Percentiles rank a stretch among this genome's conserved stretches.
phyloP scores from a whole-genome alignment of 2,329 filamentous ascomycete genomes.

The Colletotrichum cereale region DNA sequence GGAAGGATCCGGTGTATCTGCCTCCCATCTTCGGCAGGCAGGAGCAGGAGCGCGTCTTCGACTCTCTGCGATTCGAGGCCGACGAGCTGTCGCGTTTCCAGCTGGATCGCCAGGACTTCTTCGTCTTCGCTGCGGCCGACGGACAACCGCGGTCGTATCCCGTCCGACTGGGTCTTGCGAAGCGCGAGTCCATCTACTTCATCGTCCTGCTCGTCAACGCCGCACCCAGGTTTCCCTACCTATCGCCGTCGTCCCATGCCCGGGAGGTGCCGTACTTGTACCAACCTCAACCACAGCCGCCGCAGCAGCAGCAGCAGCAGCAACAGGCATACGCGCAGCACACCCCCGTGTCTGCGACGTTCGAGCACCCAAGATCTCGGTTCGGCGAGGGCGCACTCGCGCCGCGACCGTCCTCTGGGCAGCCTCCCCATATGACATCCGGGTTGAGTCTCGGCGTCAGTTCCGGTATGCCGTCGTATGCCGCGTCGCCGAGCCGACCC shows the following conservation, averaged over 20 bases:
- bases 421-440: constrained; percentile 50
- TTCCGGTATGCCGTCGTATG: constrained; percentile 59
- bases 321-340: constrained; percentile 56
- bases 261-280: constrained; percentile 59
- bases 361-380: constrained; percentile 59
- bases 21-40: constrained; percentile 71
- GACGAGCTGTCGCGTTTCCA: constrained; percentile 66
- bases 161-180: constrained; percentile 68
- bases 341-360: constrained; percentile 60
- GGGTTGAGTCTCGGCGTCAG: constrained; percentile 58
- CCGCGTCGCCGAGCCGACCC: constrained; percentile 57
- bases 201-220: constrained; percentile 64
- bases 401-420: constrained; percentile 47
- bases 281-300: constrained; percentile 49
- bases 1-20: constrained; percentile 72
- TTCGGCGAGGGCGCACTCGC: constrained; percentile 51
- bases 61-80: constrained; percentile 64
- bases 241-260: constrained; percentile 59
- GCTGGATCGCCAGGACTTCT: constrained; percentile 66
- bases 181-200: constrained; percentile 73
- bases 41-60: constrained; percentile 67
- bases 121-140: constrained; percentile 66
- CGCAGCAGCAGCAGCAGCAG: constrained; percentile 51
- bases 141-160: constrained; percentile 64
- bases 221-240: constrained; percentile 55